Percentiles rank a stretch among this genome's conserved stretches.
Evolutionary conservation across 768 basidiomycete genomes (phyloP).

Genomic region (Lactarius evosmus): DNA sequence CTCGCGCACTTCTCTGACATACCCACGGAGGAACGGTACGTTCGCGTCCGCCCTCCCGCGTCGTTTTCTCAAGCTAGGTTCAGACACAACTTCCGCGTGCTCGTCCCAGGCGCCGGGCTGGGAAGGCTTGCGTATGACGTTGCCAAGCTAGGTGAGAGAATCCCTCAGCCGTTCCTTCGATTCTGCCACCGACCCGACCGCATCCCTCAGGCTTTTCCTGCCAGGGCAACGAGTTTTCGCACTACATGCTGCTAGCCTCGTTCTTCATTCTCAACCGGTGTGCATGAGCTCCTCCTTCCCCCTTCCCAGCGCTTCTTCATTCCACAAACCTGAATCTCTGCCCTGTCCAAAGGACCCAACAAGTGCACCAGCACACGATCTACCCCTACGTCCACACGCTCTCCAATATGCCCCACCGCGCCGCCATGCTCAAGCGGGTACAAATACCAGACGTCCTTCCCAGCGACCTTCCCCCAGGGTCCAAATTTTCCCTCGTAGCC

Average conservation of each 20-base stretch:
- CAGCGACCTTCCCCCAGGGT: constrained; percentile 57
- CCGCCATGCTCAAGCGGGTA: constrained; percentile 62
- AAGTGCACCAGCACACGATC: constrained; percentile 65
- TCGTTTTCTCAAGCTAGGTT: not conserved
- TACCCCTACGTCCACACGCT: constrained; percentile 93
- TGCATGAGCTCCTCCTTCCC: constrained; percentile 29
- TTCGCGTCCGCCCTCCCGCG: not conserved
- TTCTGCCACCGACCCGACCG: not conserved
- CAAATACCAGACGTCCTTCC: constrained; percentile 84
- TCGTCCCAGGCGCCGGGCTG: constrained; percentile 88
- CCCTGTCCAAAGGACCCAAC: constrained; percentile 49
- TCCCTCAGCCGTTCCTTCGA: not conserved
- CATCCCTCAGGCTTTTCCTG: constrained; percentile 68
- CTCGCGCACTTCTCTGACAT: constrained; percentile 58
- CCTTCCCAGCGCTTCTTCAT: not conserved
- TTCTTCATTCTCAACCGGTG: constrained; percentile 86
- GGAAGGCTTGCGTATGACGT: constrained; percentile 88
- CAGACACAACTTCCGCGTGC: constrained; percentile 61
- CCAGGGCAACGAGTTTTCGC: constrained; percentile 94
- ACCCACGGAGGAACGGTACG: constrained; percentile 51
- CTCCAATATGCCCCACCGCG: constrained; percentile 66
- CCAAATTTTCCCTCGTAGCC: constrained; percentile 82
- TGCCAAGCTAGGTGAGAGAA: constrained; percentile 63
- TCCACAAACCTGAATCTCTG: not conserved
- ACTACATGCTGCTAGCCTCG: constrained; percentile 91